Percentiles rank a stretch among this genome's conserved stretches.
These are phyloP conservation scores for Alternaria sp. DNA, from an alignment of 2,329 filamentous ascomycete genomes.

Conservation along the genomic window DNA sequence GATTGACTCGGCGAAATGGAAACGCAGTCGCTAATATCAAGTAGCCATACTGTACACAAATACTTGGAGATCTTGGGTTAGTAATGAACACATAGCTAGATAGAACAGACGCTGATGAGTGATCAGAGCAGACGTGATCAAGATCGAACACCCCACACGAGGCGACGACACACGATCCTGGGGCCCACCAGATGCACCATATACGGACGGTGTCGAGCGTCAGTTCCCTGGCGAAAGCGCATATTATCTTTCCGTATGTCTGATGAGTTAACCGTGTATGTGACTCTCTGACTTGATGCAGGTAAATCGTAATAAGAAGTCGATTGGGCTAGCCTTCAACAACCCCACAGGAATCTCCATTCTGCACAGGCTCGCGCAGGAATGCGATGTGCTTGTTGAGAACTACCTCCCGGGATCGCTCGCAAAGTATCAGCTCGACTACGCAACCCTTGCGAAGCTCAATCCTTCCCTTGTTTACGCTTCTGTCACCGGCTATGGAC, in stretches of 20 bases:
- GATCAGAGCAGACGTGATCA: slow-evolving; percentile 88
- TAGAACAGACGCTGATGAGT: slow-evolving; percentile 16
- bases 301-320: slow-evolving; percentile 98
- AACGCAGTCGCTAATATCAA: slow-evolving; percentile 24
- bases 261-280: no score
- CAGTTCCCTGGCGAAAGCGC: slow-evolving; percentile 87
- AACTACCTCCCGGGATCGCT: slow-evolving; percentile 92
- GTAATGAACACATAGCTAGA: slow-evolving; percentile 7
- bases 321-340: slow-evolving; percentile 88
- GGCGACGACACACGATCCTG: slow-evolving; percentile 96
- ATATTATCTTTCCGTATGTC: slow-evolving; percentile 83
- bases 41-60: slow-evolving; percentile 96
- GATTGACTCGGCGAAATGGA: slow-evolving; percentile 8
- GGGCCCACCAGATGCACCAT: slow-evolving; percentile 91
- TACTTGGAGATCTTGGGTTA: slow-evolving; percentile 92
- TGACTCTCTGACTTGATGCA: slow-evolving; percentile 46
- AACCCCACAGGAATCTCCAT: slow-evolving; percentile 82
- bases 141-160: slow-evolving; percentile 89
- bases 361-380: slow-evolving; percentile 80
- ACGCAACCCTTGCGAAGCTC: slow-evolving; percentile 76
- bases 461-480: slow-evolving; percentile 91
- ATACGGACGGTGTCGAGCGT: slow-evolving; percentile 67
- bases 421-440: slow-evolving; percentile 90
- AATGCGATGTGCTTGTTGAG: slow-evolving; percentile 92
- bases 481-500: slow-evolving; percentile 95